These are phyloP conservation scores for Hyphodiscus sp. DNA, from an alignment of 2,329 filamentous ascomycete species.

Conservation along the genomic window DNA sequence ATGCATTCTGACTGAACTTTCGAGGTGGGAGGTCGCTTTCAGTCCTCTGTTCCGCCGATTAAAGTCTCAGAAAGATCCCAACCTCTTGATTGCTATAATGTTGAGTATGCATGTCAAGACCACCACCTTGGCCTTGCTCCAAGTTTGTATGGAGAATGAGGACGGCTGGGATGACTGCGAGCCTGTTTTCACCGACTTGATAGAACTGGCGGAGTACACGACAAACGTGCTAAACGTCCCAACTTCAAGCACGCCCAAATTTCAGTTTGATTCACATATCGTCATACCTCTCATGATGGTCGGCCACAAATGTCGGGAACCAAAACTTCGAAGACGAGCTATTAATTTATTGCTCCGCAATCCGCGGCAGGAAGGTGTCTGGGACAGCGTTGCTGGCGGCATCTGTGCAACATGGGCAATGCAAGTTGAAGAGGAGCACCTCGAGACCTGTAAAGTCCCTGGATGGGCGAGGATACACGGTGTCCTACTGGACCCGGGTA, in stretches of 20 bases:
- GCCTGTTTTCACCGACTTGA: neutral
- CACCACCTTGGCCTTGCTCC: conserved; percentile 1
- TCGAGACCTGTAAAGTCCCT: conserved; percentile 4
- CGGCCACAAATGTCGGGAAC: conserved; percentile 56
- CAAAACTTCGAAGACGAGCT: conserved; percentile 48
- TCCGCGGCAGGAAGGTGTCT: conserved; percentile 56
- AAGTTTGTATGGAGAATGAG: conserved; percentile 10
- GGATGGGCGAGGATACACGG: conserved; percentile 12
- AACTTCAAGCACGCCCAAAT: conserved; percentile 25
- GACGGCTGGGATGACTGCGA: neutral
- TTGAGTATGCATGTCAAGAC: conserved; percentile 50
- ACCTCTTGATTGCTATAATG: conserved; percentile 1
- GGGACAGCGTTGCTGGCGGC: conserved; percentile 38
- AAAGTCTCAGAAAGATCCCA: neutral
- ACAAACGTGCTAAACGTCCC: neutral
- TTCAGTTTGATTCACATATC: conserved; percentile 56
- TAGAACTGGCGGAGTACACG: neutral
- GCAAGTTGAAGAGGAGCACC: conserved; percentile 12
- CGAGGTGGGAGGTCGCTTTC: neutral
- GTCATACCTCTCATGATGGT: conserved; percentile 57
- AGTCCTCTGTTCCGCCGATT: neutral
- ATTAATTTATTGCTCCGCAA: conserved; percentile 53
- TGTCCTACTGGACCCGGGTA: conserved; percentile 5
- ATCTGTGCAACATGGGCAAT: conserved; percentile 11
- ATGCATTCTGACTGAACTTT: neutral